Evolutionary conservation across 2,329 filamentous ascomycete genomes (phyloP).

Genomic region (Fusarium penzigii): DNA sequence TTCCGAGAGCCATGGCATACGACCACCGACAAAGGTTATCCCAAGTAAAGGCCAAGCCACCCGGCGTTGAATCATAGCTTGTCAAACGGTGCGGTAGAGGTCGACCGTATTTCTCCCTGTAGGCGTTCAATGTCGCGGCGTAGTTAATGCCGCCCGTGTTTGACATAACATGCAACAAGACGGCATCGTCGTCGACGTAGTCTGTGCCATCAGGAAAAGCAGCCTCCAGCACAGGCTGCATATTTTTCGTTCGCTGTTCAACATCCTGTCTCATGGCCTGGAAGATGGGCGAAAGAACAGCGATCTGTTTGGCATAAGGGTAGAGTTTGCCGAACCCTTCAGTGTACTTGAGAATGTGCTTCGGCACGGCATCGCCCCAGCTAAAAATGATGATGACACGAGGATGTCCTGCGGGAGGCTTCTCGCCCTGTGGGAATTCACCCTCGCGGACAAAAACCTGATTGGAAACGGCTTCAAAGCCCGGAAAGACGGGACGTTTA

Average conservation of each 20-base stretch:
- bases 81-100: constrained; percentile 47
- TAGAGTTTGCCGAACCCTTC: not conserved
- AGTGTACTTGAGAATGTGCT: not conserved
- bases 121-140: constrained; percentile 48
- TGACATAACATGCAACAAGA: constrained; percentile 50
- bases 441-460: not conserved
- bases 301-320: not conserved
- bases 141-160: constrained; percentile 57
- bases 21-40: constrained; percentile 50
- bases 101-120: constrained; percentile 36
- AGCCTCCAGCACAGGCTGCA: constrained; percentile 46
- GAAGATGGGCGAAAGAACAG: not conserved
- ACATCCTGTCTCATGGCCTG: not conserved
- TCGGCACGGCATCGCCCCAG: not conserved
- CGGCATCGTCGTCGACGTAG: not conserved
- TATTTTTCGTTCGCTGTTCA: constrained; percentile 41
- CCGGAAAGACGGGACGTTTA: not conserved
- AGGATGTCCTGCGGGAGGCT: not conserved
- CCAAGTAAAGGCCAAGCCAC: constrained; percentile 40
- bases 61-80: constrained; percentile 52
- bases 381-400: not conserved
- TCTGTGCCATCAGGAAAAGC: constrained; percentile 28
- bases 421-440: not conserved
- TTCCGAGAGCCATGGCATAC: constrained; percentile 51
- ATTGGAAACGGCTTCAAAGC: not conserved